phyloP scores from a whole-genome alignment of 1,284 basidiomycete genomes.

The Apiotrichum veenhuisii region DNA sequence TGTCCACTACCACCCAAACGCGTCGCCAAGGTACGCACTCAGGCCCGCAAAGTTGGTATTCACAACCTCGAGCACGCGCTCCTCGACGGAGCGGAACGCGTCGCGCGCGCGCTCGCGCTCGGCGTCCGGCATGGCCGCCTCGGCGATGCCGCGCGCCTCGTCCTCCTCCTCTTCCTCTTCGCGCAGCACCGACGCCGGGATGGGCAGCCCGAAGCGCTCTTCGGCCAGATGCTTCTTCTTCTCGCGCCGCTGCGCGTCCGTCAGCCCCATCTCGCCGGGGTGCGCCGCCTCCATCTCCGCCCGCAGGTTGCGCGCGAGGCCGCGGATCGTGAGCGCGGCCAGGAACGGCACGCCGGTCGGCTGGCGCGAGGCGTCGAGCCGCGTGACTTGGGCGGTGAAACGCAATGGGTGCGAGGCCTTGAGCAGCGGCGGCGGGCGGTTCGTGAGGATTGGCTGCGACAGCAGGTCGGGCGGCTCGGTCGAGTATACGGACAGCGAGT shows the following conservation, averaged over 20 bases:
- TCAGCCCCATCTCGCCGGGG: slow-evolving; percentile 15
- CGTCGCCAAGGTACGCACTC: slow-evolving; percentile 37
- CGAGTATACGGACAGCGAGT: slow-evolving; percentile 18
- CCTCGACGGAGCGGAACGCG: slow-evolving; percentile 36
- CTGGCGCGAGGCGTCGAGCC: slow-evolving; percentile 23
- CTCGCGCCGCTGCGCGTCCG: slow-evolving; percentile 21
- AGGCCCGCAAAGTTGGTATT: slow-evolving; percentile 35
- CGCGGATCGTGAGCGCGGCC: slow-evolving; percentile 42
- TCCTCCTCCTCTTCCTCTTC: slow-evolving; percentile 43
- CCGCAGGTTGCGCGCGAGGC: slow-evolving; percentile 37
- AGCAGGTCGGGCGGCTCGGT: slow-evolving; percentile 11
- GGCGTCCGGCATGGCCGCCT: slow-evolving; percentile 15
- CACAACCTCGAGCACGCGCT: slow-evolving; percentile 32
- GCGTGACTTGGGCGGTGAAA: slow-evolving; percentile 27
- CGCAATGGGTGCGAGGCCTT: slow-evolving; percentile 20
- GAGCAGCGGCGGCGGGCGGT: slow-evolving; percentile 28
- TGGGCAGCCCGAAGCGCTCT: slow-evolving; percentile 47
- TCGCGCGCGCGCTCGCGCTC: slow-evolving; percentile 35
- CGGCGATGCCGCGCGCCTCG: slow-evolving; percentile 20
- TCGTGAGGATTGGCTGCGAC: slow-evolving; percentile 19
- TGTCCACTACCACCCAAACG: slow-evolving; percentile 33
- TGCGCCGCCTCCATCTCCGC: slow-evolving; percentile 28
- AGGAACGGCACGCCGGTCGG: slow-evolving; percentile 43
- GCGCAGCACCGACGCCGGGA: slow-evolving; percentile 38
- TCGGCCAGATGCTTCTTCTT: slow-evolving; percentile 38